These are phyloP conservation scores for Penicillium arizonense DNA, from an alignment of 495 filamentous ascomycete genomes.

Conservation along the genomic window DNA sequence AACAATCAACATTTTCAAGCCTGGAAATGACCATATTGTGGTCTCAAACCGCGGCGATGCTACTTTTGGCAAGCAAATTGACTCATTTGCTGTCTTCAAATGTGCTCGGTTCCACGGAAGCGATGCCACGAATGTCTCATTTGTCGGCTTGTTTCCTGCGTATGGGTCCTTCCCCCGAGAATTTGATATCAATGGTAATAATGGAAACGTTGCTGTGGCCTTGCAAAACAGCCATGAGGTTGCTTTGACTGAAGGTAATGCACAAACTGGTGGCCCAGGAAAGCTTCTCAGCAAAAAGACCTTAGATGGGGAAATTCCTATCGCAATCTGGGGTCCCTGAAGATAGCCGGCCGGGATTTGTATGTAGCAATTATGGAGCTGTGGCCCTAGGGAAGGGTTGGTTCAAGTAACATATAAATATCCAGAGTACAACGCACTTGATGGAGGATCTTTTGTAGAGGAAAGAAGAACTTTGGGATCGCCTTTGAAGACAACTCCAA, in stretches of 20 bases:
- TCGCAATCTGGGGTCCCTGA: slow-evolving; percentile 12
- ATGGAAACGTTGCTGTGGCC: slow-evolving; percentile 33
- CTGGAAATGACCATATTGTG: slow-evolving; percentile 21
- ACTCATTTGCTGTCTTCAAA: slow-evolving; percentile 44
- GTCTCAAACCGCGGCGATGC: slow-evolving; percentile 62
- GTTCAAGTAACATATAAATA: too few species aligned
- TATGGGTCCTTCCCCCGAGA: slow-evolving; percentile 38
- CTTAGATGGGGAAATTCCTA: slow-evolving; percentile 14
- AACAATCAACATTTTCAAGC: slow-evolving; percentile 2
- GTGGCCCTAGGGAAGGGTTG: too few species aligned
- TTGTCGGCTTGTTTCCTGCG: slow-evolving; percentile 31
- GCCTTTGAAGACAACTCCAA: too few species aligned
- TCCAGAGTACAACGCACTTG: too few species aligned
- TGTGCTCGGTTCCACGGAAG: slow-evolving; percentile 12
- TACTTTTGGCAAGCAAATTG: slow-evolving; percentile 37
- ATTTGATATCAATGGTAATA: slow-evolving; percentile 31
- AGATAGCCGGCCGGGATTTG: background rate
- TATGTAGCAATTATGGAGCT: too few species aligned
- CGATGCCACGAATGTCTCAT: slow-evolving; percentile 23
- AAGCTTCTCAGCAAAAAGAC: slow-evolving; percentile 8
- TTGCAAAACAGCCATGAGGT: slow-evolving; percentile 14
- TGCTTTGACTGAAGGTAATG: slow-evolving; percentile 11
- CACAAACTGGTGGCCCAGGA: slow-evolving; percentile 7
- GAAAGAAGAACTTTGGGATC: too few species aligned
- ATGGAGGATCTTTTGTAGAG: too few species aligned